Evolutionary conservation across 2,329 filamentous ascomycete genomes (phyloP).

Genomic region (Trichothecium sympodiale): DNA sequence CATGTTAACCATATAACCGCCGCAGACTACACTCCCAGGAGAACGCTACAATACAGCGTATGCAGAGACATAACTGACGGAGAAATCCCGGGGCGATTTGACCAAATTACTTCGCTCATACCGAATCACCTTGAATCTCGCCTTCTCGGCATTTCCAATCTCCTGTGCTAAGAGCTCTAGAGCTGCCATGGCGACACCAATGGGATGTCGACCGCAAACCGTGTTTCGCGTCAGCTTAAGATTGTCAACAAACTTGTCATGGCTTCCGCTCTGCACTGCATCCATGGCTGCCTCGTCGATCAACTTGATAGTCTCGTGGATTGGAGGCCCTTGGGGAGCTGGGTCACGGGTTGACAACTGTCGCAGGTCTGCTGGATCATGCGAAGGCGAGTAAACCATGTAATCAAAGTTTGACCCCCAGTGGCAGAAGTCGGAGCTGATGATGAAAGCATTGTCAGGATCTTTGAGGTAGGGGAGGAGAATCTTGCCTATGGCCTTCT

Average conservation of each 20-base stretch:
- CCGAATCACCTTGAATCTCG: slow-evolving; percentile 64
- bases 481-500: slow-evolving; percentile 57
- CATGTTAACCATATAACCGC: too few relatives aligned
- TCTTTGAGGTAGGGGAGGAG: slow-evolving; percentile 70
- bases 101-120: slow-evolving; percentile 82
- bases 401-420: slow-evolving; percentile 81
- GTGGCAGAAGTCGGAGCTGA: slow-evolving; percentile 95
- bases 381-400: slow-evolving; percentile 54
- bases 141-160: slow-evolving; percentile 18
- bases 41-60: too few relatives aligned
- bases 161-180: slow-evolving; percentile 51
- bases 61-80: slow-evolving; percentile 90
- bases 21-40: too few relatives aligned
- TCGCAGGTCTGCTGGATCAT: slow-evolving; percentile 26
- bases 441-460: slow-evolving; percentile 67
- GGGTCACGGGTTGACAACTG: slow-evolving; percentile 21
- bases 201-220: slow-evolving; percentile 89
- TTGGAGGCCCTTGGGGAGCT: slow-evolving; percentile 33
- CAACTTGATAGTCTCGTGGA: slow-evolving; percentile 74
- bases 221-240: slow-evolving; percentile 73
- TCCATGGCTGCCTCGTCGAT: slow-evolving; percentile 77
- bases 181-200: slow-evolving; percentile 84
- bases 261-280: slow-evolving; percentile 67
- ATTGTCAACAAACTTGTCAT: slow-evolving; percentile 58
- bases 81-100: slow-evolving; percentile 57